Conservation (phyloP, 108 stramenopile species). For the Nannochloropsis gaditana region DNA sequence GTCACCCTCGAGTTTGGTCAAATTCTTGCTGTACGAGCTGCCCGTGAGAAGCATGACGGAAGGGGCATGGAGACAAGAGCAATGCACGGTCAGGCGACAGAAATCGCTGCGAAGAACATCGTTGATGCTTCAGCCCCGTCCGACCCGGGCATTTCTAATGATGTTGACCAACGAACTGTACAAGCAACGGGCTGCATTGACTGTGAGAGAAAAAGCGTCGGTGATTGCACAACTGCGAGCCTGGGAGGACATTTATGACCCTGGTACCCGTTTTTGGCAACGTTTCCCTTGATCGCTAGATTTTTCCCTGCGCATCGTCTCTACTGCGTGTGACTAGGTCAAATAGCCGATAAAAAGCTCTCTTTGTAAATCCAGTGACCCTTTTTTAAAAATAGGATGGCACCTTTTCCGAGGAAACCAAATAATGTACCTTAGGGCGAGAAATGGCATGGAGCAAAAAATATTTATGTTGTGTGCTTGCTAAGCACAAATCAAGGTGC, state of each 20-base stretch:
- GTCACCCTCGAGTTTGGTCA: not conserved
- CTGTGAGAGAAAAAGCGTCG: not conserved
- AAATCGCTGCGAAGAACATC: not conserved
- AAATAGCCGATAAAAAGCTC: too few species aligned
- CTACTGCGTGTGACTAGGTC: too few species aligned
- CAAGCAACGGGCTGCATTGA: slow-evolving; percentile 9
- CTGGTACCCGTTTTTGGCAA: slow-evolving; percentile 15
- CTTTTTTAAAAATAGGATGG: too few species aligned
- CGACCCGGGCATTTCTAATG: slow-evolving; percentile 12
- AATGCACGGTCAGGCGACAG: not conserved
- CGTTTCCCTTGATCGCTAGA: not conserved
- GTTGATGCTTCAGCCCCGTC: not conserved
- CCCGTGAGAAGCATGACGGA: not conserved
- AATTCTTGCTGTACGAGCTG: not conserved
- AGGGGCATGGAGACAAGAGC: not conserved
- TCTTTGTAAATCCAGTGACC: too few species aligned
- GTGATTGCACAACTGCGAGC: not conserved
- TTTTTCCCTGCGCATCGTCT: too few species aligned
- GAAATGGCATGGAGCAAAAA: too few species aligned
- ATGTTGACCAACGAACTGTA: not conserved
- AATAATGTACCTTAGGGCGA: too few species aligned
- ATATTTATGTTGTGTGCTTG: too few species aligned
- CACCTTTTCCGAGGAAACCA: too few species aligned
- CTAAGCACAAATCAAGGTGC: too few species aligned
- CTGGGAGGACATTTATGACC: slow-evolving; percentile 1